Percentiles rank a stretch among this genome's conserved stretches.
phyloP scores from a whole-genome alignment of 441 rosid genomes.

The Gossypium gossypioides region DNA sequence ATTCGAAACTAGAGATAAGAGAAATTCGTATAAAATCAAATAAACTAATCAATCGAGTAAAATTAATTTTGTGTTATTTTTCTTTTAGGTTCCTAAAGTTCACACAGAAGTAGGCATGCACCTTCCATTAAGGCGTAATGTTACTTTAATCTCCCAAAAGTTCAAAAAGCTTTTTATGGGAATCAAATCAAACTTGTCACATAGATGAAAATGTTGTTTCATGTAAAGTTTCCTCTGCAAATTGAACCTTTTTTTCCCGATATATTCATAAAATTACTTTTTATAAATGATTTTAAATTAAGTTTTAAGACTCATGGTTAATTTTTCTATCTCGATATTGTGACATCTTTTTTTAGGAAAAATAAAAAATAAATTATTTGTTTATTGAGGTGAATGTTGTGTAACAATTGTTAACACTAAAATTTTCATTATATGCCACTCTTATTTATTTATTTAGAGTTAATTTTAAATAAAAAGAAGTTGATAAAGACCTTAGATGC shows the following conservation, averaged over 20 bases:
- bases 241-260: neutral
- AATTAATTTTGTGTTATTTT: neutral
- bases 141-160: neutral
- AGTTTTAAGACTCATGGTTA: too few species aligned
- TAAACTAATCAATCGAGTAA: too few species aligned
- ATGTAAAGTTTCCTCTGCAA: neutral
- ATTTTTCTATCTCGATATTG: too few species aligned
- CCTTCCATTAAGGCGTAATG: neutral
- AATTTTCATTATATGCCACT: neutral
- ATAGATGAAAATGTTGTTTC: neutral
- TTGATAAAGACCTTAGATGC: neutral
- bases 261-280: neutral
- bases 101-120: neutral
- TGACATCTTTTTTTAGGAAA: too few species aligned
- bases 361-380: neutral
- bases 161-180: neutral
- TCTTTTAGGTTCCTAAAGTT: neutral
- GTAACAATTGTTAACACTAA: neutral
- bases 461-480: neutral
- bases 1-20: too few species aligned
- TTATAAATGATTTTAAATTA: neutral
- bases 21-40: too few species aligned
- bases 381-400: neutral
- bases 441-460: neutral
- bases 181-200: neutral